phyloP scores from a whole-genome alignment of 192 early-diverging fungal species.

The Diversispora eburnea region DNA sequence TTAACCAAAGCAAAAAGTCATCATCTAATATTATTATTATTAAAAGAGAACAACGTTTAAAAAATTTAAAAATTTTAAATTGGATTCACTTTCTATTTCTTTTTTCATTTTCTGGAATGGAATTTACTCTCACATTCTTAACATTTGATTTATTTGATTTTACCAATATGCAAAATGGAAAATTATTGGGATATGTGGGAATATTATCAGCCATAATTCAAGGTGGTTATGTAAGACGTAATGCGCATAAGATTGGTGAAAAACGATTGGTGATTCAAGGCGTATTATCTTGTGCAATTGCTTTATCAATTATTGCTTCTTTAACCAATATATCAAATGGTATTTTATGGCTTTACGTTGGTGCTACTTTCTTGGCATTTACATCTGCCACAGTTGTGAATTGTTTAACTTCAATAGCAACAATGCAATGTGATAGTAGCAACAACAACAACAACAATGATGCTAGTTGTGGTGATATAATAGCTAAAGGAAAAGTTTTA shows the following conservation, averaged over 20 bases:
- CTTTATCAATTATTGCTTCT: conserved; percentile 57
- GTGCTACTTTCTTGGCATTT: conserved; percentile 81
- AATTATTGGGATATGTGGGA: conserved; percentile 82
- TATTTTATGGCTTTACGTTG: conserved; percentile 50
- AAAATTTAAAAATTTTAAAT: conserved; percentile 54
- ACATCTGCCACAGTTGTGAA: conserved; percentile 95
- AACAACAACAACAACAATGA: conserved; percentile 8
- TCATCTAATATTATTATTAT: too few relatives aligned
- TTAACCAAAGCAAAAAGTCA: too few relatives aligned
- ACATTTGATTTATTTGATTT: conserved; percentile 91
- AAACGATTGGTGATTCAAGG: conserved; percentile 75
- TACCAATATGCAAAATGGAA: conserved; percentile 83
- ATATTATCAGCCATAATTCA: conserved; percentile 85
- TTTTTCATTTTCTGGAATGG: conserved; percentile 96
- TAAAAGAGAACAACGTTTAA: neutral
- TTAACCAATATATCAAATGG: conserved; percentile 39
- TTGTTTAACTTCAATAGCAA: conserved; percentile 76
- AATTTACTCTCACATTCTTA: conserved; percentile 96
- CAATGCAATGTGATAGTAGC: conserved; percentile 50
- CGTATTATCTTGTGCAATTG: conserved; percentile 63
- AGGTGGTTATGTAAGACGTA: conserved; percentile 87
- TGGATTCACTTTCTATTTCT: conserved; percentile 81
- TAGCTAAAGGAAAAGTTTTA: conserved; percentile 60
- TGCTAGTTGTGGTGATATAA: neutral
- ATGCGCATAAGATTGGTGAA: conserved; percentile 63